Percentiles rank a stretch among this genome's conserved stretches.
Conservation (phyloP, 2,329 filamentous ascomycete species). For the Xylariaceae sp. region DNA sequence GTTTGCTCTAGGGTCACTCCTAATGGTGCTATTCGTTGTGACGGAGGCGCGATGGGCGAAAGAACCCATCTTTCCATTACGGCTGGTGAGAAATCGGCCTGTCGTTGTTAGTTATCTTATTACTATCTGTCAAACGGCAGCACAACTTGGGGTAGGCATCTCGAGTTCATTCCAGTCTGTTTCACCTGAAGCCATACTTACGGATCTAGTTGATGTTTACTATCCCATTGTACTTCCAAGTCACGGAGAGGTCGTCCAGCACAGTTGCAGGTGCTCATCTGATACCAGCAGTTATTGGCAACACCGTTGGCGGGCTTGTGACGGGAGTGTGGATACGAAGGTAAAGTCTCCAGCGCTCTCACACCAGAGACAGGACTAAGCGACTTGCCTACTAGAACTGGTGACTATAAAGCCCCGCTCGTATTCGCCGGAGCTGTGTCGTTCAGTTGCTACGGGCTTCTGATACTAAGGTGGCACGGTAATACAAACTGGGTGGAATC, state of each 20-base stretch:
- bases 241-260: slow-evolving; percentile 59
- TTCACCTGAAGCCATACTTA: slow-evolving; percentile 2
- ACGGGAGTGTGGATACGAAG: slow-evolving; percentile 60
- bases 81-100: slow-evolving; percentile 54
- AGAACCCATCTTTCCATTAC: slow-evolving; percentile 63
- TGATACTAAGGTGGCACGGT: slow-evolving; percentile 62
- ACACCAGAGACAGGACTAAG: neutral
- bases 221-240: slow-evolving; percentile 71
- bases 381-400: slow-evolving; percentile 46
- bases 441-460: slow-evolving; percentile 52
- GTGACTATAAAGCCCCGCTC: slow-evolving; percentile 60
- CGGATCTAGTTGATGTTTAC: slow-evolving; percentile 59
- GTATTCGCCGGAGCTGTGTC: slow-evolving; percentile 54
- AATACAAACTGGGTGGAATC: slow-evolving; percentile 58
- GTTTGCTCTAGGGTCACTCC: slow-evolving; percentile 33
- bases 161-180: slow-evolving; percentile 11
- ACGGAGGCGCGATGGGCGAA: slow-evolving; percentile 47
- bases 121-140: slow-evolving; percentile 54
- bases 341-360: slow-evolving; percentile 25
- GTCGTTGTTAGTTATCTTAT: slow-evolving; percentile 58
- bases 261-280: slow-evolving; percentile 63
- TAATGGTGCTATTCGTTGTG: slow-evolving; percentile 39
- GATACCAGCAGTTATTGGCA: slow-evolving; percentile 68
- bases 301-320: slow-evolving; percentile 64
- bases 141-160: slow-evolving; percentile 57